Evolutionary conservation across 2,329 filamentous ascomycete genomes (phyloP).

Genomic region (Penicillium sclerotiorum): DNA sequence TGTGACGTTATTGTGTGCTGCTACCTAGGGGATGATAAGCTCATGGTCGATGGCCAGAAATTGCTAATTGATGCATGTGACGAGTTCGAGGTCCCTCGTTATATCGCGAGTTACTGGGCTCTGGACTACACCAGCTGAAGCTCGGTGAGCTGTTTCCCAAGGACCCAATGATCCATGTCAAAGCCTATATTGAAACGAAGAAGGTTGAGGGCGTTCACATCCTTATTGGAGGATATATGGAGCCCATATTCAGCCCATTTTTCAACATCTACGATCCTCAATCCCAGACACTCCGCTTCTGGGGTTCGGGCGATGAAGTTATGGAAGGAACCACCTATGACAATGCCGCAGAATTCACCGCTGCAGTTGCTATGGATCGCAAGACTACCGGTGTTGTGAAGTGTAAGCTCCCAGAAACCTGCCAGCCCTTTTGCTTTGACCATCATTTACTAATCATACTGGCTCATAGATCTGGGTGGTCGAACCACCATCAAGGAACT

Average conservation of each 20-base stretch:
- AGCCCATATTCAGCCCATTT: constrained; percentile 32
- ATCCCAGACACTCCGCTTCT: constrained; percentile 33
- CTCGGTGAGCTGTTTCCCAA: constrained; percentile 40
- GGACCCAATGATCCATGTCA: constrained; percentile 45
- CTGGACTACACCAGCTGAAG: constrained; percentile 45
- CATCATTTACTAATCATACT: neutral
- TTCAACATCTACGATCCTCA: constrained; percentile 28
- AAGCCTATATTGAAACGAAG: constrained; percentile 43
- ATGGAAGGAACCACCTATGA: constrained; percentile 44
- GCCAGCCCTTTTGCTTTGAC: constrained; percentile 2
- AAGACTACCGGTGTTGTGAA: constrained; percentile 10
- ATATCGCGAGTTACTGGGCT: constrained; percentile 46
- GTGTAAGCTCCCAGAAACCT: neutral
- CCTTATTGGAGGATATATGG: constrained; percentile 44
- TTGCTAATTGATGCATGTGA: constrained; percentile 46
- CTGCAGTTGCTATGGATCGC: constrained; percentile 31
- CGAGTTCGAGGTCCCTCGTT: constrained; percentile 37
- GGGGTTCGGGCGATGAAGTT: constrained; percentile 41
- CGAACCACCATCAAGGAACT: constrained; percentile 27
- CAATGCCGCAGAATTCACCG: constrained; percentile 42
- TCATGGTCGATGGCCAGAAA: constrained; percentile 49
- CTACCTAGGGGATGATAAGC: constrained; percentile 41
- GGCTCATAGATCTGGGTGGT: constrained; percentile 41
- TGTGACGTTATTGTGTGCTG: constrained; percentile 44
- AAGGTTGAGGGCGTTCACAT: constrained; percentile 46